phyloP scores from a whole-genome alignment of 148 eudicot species.

The Camellia lanceoleosa region DNA sequence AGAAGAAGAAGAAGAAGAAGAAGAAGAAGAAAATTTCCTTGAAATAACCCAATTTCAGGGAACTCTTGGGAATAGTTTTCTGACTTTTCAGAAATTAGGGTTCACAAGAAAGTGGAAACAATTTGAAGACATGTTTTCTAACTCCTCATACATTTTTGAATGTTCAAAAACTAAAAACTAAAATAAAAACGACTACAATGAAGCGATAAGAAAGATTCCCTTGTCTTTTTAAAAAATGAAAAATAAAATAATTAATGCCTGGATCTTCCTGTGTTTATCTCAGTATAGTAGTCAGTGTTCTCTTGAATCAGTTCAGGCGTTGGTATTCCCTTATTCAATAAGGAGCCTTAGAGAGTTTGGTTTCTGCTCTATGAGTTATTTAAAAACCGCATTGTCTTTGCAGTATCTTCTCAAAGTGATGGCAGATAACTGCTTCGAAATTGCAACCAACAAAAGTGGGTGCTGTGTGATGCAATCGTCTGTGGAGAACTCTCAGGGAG shows the following conservation, averaged over 20 bases:
- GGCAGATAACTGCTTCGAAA: conserved; percentile 33
- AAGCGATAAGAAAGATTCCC: background rate
- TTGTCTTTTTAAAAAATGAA: background rate
- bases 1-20: too few relatives aligned
- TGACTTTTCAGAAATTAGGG: background rate
- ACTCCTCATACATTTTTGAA: too few relatives aligned
- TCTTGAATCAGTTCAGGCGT: background rate
- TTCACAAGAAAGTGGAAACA: background rate
- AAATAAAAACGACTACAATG: background rate
- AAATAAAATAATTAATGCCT: background rate
- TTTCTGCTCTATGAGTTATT: background rate
- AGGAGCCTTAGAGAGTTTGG: background rate
- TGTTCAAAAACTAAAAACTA: too few relatives aligned
- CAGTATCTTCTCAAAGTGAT: conserved; percentile 46
- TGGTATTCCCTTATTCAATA: background rate
- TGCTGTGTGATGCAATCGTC: conserved; percentile 58
- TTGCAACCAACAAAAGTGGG: conserved; percentile 55
- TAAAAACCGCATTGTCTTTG: conserved; percentile 2
- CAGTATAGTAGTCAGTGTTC: background rate
- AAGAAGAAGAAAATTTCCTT: background rate
- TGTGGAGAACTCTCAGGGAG: conserved; percentile 40
- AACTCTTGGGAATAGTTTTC: background rate
- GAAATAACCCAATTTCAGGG: background rate
- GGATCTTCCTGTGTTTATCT: background rate
- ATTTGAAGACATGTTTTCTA: too few relatives aligned